Conservation (phyloP, 805 yeast species). For the Citeromyces nyonsensis region DNA sequence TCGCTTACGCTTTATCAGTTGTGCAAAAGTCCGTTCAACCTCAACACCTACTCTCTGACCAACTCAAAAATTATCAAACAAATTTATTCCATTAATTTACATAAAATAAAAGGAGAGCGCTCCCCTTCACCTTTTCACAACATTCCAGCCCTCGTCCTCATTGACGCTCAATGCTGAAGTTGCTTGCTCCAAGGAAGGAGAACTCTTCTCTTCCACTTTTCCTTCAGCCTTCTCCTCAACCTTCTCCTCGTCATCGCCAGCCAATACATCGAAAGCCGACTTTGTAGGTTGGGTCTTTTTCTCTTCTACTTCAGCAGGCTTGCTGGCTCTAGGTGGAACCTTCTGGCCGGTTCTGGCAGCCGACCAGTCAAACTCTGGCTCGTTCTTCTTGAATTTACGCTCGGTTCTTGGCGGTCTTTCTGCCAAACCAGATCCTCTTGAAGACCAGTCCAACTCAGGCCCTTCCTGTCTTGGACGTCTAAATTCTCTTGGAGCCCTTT, state of each 20-base stretch:
- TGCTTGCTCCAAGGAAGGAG: constrained; percentile 12
- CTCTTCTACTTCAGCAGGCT: neutral
- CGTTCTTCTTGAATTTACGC: constrained; percentile 19
- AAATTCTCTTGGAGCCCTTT: constrained; percentile 14
- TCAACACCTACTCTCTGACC: neutral
- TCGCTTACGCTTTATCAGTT: too few species aligned
- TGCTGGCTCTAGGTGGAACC: neutral
- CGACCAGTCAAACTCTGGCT: constrained; percentile 27
- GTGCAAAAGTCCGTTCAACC: too few species aligned
- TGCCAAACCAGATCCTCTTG: constrained; percentile 16
- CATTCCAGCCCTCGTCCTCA: constrained; percentile 26
- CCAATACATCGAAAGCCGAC: constrained; percentile 33
- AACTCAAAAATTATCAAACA: neutral
- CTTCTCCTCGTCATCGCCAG: constrained; percentile 31
- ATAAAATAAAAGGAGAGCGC: neutral
- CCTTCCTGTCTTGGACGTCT: constrained; percentile 27
- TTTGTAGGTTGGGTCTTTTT: constrained; percentile 16
- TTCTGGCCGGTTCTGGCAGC: constrained; percentile 15
- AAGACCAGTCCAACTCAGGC: constrained; percentile 50
- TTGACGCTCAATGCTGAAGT: constrained; percentile 12
- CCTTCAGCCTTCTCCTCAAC: constrained; percentile 8
- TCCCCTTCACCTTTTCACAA: constrained; percentile 21
- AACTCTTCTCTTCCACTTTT: constrained; percentile 3
- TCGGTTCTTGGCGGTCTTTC: constrained; percentile 11
- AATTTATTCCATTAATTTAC: too few species aligned